Conservation (phyloP, 2,329 filamentous ascomycete species). For the Stachybotrys echinatus region DNA sequence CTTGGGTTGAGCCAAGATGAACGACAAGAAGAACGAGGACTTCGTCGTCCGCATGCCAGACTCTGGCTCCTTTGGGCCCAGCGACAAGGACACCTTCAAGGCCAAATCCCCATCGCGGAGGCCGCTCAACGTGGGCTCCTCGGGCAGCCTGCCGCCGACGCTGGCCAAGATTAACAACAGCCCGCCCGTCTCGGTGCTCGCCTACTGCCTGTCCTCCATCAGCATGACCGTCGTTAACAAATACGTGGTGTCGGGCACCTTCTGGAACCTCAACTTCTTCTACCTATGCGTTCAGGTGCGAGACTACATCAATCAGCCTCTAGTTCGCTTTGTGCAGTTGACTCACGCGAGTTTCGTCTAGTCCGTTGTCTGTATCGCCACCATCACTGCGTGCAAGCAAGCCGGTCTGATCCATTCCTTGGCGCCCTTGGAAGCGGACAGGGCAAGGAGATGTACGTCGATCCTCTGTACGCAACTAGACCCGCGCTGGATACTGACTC, state of each 20-base stretch:
- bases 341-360: slow-evolving; percentile 27
- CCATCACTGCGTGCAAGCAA: slow-evolving; percentile 79
- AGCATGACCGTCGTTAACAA: slow-evolving; percentile 99
- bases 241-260: slow-evolving; percentile 85
- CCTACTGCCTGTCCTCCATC: slow-evolving; percentile 95
- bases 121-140: slow-evolving; percentile 10
- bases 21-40: slow-evolving; percentile 86
- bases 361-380: slow-evolving; percentile 83
- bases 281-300: slow-evolving; percentile 87
- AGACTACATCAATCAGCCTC: not conserved
- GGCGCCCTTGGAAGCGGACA: slow-evolving; percentile 76
- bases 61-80: slow-evolving; percentile 40
- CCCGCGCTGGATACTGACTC: slow-evolving; percentile 7
- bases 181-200: slow-evolving; percentile 73
- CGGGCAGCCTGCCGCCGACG: slow-evolving; percentile 18
- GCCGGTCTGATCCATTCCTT: slow-evolving; percentile 76
- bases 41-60: slow-evolving; percentile 68
- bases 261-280: slow-evolving; percentile 97
- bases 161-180: slow-evolving; percentile 62
- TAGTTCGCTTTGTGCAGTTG: not conserved
- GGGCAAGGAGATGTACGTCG: slow-evolving; percentile 82
- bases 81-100: slow-evolving; percentile 48
- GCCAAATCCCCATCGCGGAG: slow-evolving; percentile 16
- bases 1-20: slow-evolving; percentile 45
- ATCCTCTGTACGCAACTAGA: slow-evolving; percentile 2